Conservation (phyloP, 2,329 filamentous ascomycete species). For the Fusarium tricinctum region DNA sequence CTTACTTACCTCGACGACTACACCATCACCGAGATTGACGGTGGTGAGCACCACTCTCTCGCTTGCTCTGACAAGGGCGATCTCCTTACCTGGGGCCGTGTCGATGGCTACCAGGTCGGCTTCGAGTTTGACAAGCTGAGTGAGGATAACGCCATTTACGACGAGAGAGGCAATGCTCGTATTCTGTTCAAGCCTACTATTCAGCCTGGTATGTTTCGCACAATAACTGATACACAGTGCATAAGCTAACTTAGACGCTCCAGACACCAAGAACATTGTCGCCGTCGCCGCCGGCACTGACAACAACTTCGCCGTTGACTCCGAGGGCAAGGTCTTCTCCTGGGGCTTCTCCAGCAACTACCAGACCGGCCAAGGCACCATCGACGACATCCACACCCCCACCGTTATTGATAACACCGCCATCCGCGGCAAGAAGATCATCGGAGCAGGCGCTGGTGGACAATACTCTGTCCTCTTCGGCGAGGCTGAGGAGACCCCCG, state of each 20-base stretch:
- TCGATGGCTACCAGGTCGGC: conserved; percentile 68
- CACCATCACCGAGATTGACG: conserved; percentile 76
- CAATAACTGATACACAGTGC: neutral
- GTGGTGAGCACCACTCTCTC: conserved; percentile 81
- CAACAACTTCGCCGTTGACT: conserved; percentile 79
- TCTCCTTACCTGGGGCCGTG: conserved; percentile 72
- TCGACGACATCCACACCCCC: conserved; percentile 83
- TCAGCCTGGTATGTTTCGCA: conserved; percentile 59
- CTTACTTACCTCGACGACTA: conserved; percentile 74
- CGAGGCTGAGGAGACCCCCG: conserved; percentile 51
- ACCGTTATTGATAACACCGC: conserved; percentile 89
- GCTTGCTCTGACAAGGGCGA: conserved; percentile 70
- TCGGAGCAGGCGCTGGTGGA: conserved; percentile 87
- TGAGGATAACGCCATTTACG: conserved; percentile 70
- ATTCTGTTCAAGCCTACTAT: conserved; percentile 67
- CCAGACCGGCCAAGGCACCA: conserved; percentile 81
- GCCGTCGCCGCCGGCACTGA: conserved; percentile 76
- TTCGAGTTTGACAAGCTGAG: conserved; percentile 66
- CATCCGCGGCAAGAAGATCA: conserved; percentile 79
- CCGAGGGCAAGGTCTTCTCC: conserved; percentile 78
- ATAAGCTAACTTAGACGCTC: conserved; percentile 15
- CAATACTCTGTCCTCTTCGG: conserved; percentile 80
- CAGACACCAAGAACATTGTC: conserved; percentile 66
- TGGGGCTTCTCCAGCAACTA: conserved; percentile 88
- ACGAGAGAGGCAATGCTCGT: conserved; percentile 72